Evolutionary conservation across 257 asterid species (phyloP), one percentile per base, ranked within the genome.

Genomic region (Datura wrightii): DNA sequence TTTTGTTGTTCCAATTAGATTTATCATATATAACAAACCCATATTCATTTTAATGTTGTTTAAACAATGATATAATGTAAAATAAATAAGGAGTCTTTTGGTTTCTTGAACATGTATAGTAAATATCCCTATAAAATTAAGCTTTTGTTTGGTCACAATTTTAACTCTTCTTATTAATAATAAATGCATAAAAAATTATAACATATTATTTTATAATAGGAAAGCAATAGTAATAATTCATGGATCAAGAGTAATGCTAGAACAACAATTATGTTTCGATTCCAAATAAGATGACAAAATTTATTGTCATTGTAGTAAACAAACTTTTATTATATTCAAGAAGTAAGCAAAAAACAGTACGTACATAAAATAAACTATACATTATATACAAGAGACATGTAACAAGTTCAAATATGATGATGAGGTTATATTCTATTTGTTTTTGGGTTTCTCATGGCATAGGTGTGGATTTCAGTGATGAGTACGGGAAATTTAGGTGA

Each of bases 401-500:
- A 52, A 52, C 15, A 52, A 9, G 55, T 52, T 66, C 39, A 18
- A 41, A 41, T 44, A 4, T 44, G 8, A 44, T 41, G 19, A 70
- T 69, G 79, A 70, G 84, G 48, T 82, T 82, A 83, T 60, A 62
- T 62, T 86, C 34, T 79, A 65, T 69, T 80, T 54, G 78, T 54
- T 86, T 83, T 67, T 71, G 56, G 46, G 86, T 66, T 42, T 3
- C 50, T 78, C 44, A 55, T 18, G 46, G 76, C 50, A 44, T 79
- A 58, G 60, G 8, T 55, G 16, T 55, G 60, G 5, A 0, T 24
- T 24, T 58, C 24, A 31, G 44, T 53, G n/a, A 8, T 89, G 62
- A 87, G 82, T 94, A 90, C 10, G 95, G 79, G 79, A 72, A 74
- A 48, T 70, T 80, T 55, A 88, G 83, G 87, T 85, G 90, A 90